Percentiles rank a stretch among this genome's conserved stretches.
Evolutionary conservation across 2,329 filamentous ascomycete species (phyloP).

Genomic region (Pseudogymnoascus sp.): DNA sequence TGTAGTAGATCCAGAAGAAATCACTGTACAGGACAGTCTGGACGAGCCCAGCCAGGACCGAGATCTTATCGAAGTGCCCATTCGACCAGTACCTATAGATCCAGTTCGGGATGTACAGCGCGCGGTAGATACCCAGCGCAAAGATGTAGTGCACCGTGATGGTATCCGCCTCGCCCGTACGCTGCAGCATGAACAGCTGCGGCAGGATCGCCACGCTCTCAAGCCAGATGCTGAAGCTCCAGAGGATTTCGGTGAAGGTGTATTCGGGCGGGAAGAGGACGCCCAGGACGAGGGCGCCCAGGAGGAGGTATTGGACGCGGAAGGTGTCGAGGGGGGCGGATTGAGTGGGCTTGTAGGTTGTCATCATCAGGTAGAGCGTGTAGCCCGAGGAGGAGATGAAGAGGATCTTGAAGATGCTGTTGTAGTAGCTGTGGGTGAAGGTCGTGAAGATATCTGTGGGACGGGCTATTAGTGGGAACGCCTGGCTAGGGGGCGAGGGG

Average conservation of each 20-base stretch:
- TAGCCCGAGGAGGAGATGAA: constrained; percentile 88
- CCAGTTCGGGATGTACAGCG: constrained; percentile 98
- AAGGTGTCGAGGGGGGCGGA: constrained; percentile 97
- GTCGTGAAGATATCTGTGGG: constrained; percentile 74
- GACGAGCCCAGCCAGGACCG: constrained; percentile 78
- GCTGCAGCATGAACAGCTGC: constrained; percentile 95
- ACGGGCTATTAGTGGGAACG: background rate
- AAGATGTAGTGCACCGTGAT: constrained; percentile 98
- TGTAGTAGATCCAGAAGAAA: constrained; percentile 99
- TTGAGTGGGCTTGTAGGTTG: constrained; percentile 93
- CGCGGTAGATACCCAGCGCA: constrained; percentile 82
- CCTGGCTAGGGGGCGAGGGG: too few relatives aligned
- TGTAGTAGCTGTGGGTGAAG: constrained; percentile 69
- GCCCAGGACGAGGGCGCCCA: constrained; percentile 68
- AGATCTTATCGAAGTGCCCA: constrained; percentile 75
- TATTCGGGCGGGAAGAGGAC: constrained; percentile 82
- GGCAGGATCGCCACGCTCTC: constrained; percentile 94
- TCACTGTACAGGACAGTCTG: constrained; percentile 96
- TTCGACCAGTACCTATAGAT: constrained; percentile 82
- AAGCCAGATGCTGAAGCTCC: constrained; percentile 98
- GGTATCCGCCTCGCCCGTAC: constrained; percentile 97
- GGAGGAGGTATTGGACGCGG: constrained; percentile 89
- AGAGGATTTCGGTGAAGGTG: constrained; percentile 75
- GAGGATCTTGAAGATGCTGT: constrained; percentile 89
- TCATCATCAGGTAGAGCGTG: constrained; percentile 96